phyloP scores from a whole-genome alignment of 2,329 filamentous ascomycete species.

The Alternaria gaisen region DNA sequence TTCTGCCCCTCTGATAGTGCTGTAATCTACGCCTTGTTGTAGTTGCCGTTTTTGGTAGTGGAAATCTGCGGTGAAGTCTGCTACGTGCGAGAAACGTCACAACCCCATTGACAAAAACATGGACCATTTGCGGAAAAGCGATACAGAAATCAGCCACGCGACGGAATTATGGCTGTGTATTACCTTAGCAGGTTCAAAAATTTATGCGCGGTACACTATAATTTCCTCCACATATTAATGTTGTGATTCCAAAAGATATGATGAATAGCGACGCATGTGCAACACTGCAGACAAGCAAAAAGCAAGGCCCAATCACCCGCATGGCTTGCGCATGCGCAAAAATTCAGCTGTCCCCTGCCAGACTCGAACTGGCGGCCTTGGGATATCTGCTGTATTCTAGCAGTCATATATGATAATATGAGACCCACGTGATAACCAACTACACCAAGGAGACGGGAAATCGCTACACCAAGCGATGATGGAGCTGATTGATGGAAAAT shows the following conservation, averaged over 20 bases:
- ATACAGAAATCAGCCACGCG: neutral
- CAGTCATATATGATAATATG: conserved; percentile 44
- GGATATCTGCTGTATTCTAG: conserved; percentile 37
- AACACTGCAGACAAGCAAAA: neutral
- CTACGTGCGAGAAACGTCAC: neutral
- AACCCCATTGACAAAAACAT: neutral
- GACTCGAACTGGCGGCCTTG: conserved; percentile 50
- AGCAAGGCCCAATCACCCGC: neutral
- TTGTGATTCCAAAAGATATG: neutral
- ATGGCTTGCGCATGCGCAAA: neutral
- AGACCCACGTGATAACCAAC: conserved; percentile 51
- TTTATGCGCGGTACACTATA: neutral
- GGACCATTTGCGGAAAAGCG: neutral
- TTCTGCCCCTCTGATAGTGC: conserved; percentile 33
- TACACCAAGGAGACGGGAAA: conserved; percentile 45
- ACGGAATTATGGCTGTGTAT: neutral
- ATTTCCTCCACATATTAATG: neutral
- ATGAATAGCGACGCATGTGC: neutral
- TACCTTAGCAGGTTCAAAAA: neutral
- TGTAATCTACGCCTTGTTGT: conserved; percentile 7
- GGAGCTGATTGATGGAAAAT: conserved; percentile 16
- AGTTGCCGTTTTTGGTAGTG: neutral
- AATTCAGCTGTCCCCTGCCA: conserved; percentile 40
- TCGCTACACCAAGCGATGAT: neutral
- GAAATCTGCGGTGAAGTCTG: neutral